Percentiles rank a stretch among this genome's conserved stretches.
phyloP scores from a whole-genome alignment of 2,329 filamentous ascomycete genomes.

The Botrytis hyacinthi region DNA sequence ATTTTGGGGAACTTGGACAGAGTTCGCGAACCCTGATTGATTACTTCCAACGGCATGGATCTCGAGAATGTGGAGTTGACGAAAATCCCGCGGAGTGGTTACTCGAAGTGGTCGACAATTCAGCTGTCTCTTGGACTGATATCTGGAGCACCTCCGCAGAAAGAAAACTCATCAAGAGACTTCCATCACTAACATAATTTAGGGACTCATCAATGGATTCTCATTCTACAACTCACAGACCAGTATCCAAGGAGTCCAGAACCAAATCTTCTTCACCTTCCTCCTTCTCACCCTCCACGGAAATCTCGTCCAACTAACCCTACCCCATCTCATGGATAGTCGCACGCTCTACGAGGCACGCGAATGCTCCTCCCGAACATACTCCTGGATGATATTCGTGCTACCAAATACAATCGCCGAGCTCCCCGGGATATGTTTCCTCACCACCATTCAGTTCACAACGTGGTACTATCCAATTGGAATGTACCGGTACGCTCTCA shows the following conservation, averaged over 20 bases:
- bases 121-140: constrained; percentile 49
- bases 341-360: background rate
- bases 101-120: constrained; percentile 44
- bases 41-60: constrained; percentile 74
- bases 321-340: constrained; percentile 58
- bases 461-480: constrained; percentile 82
- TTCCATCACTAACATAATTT: background rate
- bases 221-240: background rate
- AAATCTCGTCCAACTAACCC: constrained; percentile 56
- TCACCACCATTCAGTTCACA: constrained; percentile 53
- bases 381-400: constrained; percentile 35
- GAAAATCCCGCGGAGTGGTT: constrained; percentile 80
- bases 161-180: constrained; percentile 46
- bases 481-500: constrained; percentile 58
- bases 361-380: constrained; percentile 17
- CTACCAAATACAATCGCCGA: constrained; percentile 63
- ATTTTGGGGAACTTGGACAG: constrained; percentile 70
- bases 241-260: constrained; percentile 35
- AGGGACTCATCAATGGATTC: constrained; percentile 3
- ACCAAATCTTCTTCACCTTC: constrained; percentile 69
- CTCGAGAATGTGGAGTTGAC: constrained; percentile 57
- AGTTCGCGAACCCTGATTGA: constrained; percentile 34
- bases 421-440: constrained; percentile 69
- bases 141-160: constrained; percentile 61
- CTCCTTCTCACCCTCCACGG: constrained; percentile 8